Evolutionary conservation across 176 grass and related monocot genomes (phyloP).

Genomic region (Zizania latifolia): DNA sequence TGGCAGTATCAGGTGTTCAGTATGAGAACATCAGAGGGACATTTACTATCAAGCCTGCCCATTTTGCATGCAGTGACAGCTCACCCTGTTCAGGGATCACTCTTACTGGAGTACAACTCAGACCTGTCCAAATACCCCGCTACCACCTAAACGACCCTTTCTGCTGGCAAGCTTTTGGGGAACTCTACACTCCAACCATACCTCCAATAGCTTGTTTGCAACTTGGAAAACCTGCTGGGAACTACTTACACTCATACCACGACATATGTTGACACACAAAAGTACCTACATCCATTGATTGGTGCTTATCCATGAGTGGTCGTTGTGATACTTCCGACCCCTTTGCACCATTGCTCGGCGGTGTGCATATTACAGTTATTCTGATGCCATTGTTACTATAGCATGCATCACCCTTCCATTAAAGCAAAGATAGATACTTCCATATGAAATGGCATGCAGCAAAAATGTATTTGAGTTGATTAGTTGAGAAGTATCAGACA

Average conservation of each 20-base stretch:
- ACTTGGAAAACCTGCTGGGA: conserved; percentile 84
- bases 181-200: conserved; percentile 64
- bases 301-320: conserved; percentile 48
- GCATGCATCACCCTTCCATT: conserved; percentile 9
- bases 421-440: conserved; percentile 25
- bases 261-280: conserved; percentile 63
- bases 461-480: conserved; percentile 29
- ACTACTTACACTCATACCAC: conserved; percentile 68
- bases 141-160: conserved; percentile 83
- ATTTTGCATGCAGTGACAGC: conserved; percentile 90
- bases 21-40: conserved; percentile 91
- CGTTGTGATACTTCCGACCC: conserved; percentile 61
- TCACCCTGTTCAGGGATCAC: conserved; percentile 85
- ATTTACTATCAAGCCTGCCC: conserved; percentile 77
- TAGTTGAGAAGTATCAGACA: conserved; percentile 3
- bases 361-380: conserved; percentile 66
- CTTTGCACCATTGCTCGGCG: conserved; percentile 63
- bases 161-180: conserved; percentile 91
- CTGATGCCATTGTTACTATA: conserved; percentile 28
- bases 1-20: conserved; percentile 68
- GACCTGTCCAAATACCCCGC: conserved; percentile 53
- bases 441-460: conserved; percentile 4
- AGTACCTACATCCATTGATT: conserved; percentile 23
- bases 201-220: conserved; percentile 85
- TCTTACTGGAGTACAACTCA: conserved; percentile 72